phyloP scores from a whole-genome alignment of 2,329 filamentous ascomycete genomes.

The Fusarium dimerum region DNA sequence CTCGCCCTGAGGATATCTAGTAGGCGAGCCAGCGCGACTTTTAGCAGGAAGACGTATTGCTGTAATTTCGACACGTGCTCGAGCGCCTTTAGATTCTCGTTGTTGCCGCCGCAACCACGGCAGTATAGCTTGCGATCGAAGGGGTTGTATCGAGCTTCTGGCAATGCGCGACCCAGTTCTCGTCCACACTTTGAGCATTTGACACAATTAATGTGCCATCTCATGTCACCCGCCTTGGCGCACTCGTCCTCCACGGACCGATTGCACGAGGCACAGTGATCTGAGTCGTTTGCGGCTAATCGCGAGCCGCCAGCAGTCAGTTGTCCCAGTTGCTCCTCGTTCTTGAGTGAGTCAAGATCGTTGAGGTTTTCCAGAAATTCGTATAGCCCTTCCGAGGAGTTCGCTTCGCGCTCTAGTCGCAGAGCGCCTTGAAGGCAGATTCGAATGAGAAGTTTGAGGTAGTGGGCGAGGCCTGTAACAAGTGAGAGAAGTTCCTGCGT shows the following conservation, averaged over 20 bases:
- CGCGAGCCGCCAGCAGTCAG: conserved; percentile 64
- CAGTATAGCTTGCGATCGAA: conserved; percentile 72
- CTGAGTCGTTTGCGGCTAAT: conserved; percentile 74
- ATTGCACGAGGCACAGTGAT: conserved; percentile 80
- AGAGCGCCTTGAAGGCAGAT: conserved; percentile 94
- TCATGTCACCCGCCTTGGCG: conserved; percentile 69
- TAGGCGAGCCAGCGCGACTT: conserved; percentile 86
- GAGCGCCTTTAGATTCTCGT: conserved; percentile 58
- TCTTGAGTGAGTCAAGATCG: conserved; percentile 76
- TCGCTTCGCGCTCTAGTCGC: conserved; percentile 83
- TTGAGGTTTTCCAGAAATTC: conserved; percentile 82
- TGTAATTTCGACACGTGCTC: conserved; percentile 80
- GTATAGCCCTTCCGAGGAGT: conserved; percentile 72
- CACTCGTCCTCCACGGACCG: conserved; percentile 96
- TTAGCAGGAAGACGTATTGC: conserved; percentile 91
- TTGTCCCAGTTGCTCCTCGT: conserved; percentile 68
- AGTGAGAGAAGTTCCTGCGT: conserved; percentile 98
- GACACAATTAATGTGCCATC: conserved; percentile 85
- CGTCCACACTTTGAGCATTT: conserved; percentile 66
- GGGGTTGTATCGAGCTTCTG: conserved; percentile 71
- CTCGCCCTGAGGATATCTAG: conserved; percentile 83
- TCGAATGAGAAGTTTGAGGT: conserved; percentile 93
- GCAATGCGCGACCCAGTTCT: conserved; percentile 68
- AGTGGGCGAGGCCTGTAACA: conserved; percentile 94
- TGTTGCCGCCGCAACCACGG: conserved; percentile 60